Conservation (phyloP, 805 yeast genomes). For the Candida wancherniae region DNA sequence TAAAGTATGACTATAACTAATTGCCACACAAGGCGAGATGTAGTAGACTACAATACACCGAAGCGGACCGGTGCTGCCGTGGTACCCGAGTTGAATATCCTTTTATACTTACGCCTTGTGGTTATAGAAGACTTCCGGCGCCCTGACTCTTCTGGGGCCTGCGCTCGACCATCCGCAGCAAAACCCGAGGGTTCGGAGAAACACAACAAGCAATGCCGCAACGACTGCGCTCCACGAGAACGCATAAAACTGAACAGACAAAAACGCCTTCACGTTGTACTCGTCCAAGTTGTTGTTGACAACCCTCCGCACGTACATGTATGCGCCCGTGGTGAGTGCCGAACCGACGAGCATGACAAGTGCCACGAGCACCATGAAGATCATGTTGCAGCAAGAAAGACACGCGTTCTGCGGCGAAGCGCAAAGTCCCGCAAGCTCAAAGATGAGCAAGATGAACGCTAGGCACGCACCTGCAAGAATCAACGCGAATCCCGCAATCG, state of each 20-base stretch:
- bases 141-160: slow-evolving; percentile 8
- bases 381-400: slow-evolving; percentile 42
- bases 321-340: slow-evolving; percentile 63
- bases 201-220: slow-evolving; percentile 32
- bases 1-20: no score
- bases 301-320: slow-evolving; percentile 41
- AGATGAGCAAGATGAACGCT: slow-evolving; percentile 45
- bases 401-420: slow-evolving; percentile 41
- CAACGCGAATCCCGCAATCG: slow-evolving; percentile 52
- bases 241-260: slow-evolving; percentile 52
- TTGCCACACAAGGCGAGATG: no score
- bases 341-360: slow-evolving; percentile 42
- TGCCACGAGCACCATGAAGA: slow-evolving; percentile 42
- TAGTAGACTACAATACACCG: no score
- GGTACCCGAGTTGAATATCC: no score
- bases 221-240: slow-evolving; percentile 61
- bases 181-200: slow-evolving; percentile 36
- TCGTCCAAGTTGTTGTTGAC: slow-evolving; percentile 44
- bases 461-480: slow-evolving; percentile 29
- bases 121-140: slow-evolving; percentile 18
- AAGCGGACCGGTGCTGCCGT: no score
- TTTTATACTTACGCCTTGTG: slow-evolving; percentile 6
- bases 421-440: slow-evolving; percentile 40
- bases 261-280: slow-evolving; percentile 52
- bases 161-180: slow-evolving; percentile 37